Evolutionary conservation across 331 rosid genomes (phyloP), one percentile per base, ranked within the genome.

Genomic region (Saraca asoca): DNA sequence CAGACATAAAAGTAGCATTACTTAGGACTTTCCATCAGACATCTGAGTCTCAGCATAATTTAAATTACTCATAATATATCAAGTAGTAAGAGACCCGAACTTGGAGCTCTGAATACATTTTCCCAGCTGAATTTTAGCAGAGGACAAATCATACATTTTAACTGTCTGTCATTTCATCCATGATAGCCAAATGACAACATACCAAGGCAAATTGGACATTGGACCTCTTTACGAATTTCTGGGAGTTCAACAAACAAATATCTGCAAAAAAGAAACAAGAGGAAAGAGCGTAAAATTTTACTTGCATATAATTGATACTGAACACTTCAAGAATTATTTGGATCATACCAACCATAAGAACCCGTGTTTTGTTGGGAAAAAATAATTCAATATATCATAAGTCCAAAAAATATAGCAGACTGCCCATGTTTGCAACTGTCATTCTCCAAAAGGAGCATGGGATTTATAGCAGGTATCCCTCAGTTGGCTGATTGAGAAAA

Each of bases 161-260:
- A 58, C 41, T 33, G 34, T 39, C 5, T 71, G 35, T 37, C 20
- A 46, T 43, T 42, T 7, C 44, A 64, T 19, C 38, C 31, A 20
- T 49, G 64, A 75, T 65, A 75, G 66, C 70, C 14, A 80, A 72
- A 58, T 31, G 57, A 49, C 68, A 74, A 74, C 70, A 69, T 81
- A 91, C 95, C 97, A 11, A 91, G 95, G 81, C 97, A 91, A 80
- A 91, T 91, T 53, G 97, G 97, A 78, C 97, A 91, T 62, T 91
- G 95, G 51, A 91, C 93, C 78, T 91, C 97, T 75, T 85, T 91
- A 1, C 95, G 93, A 66, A 91, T 74, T 42, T 83, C 89, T 34
- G 58, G 69, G 58, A 91, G 85, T 72, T 82, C 86, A 5, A 88
- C 86, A 55, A 54, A 61, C 74, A 85, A 73, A 70, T 64, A 91